Conservation (phyloP, 1,139 yeast genomes). For the Pneumocystis canis region DNA sequence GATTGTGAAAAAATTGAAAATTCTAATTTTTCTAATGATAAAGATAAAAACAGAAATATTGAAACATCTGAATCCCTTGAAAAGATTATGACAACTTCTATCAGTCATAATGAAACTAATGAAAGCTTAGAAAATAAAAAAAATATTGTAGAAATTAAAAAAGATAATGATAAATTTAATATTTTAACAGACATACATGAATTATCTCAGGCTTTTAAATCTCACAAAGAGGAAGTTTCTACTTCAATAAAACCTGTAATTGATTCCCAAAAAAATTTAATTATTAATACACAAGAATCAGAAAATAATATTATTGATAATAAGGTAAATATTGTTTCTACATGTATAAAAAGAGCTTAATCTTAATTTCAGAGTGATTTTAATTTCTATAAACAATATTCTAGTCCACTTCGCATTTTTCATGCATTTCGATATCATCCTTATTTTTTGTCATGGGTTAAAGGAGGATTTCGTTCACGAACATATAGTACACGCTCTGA, state of each 20-base stretch:
- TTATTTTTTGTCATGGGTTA: conserved; percentile 2
- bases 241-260: neutral
- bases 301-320: neutral
- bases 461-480: conserved; percentile 7
- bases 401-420: conserved; percentile 7
- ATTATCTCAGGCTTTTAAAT: neutral
- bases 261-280: neutral
- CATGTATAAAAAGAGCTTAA: neutral
- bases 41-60: neutral
- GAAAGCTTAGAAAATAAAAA: neutral
- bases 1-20: neutral
- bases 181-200: neutral
- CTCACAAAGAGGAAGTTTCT: neutral
- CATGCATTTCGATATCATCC: conserved; percentile 10
- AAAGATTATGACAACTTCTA: neutral
- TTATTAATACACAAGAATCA: neutral
- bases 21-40: neutral
- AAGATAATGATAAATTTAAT: neutral
- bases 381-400: neutral
- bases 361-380: neutral
- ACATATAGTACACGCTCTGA: conserved; percentile 12
- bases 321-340: neutral
- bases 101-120: neutral
- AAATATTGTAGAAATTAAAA: neutral
- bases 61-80: neutral